These are phyloP conservation scores for Neurospora terricola DNA, from an alignment of 495 filamentous ascomycete genomes.

Conservation along the genomic window DNA sequence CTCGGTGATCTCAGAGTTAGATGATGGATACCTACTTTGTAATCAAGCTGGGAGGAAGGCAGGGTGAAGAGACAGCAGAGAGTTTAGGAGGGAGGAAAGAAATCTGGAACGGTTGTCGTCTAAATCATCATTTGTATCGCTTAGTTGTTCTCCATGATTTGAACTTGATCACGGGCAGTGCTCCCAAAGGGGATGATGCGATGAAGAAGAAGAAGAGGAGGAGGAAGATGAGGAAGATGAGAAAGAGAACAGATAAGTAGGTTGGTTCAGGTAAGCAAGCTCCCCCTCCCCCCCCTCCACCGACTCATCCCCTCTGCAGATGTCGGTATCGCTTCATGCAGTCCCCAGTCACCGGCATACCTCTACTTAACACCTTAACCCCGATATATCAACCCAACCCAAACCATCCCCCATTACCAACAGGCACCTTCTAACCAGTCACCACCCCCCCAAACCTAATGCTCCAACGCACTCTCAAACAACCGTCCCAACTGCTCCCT, in stretches of 20 bases:
- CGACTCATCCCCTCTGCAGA: not conserved
- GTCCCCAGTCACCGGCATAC: not conserved
- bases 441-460: slow-evolving; percentile 14
- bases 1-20: no score
- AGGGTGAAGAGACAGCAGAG: not conserved
- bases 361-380: not conserved
- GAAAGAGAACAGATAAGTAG: not conserved
- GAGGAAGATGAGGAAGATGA: not conserved
- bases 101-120: not conserved
- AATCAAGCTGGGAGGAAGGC: no score
- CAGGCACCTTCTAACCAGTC: not conserved
- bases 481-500: slow-evolving; percentile 37
- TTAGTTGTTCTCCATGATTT: not conserved
- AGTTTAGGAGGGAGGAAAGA: not conserved
- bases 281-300: not conserved
- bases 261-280: not conserved
- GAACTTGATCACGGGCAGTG: not conserved
- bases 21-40: no score
- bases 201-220: not conserved
- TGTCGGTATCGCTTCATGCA: not conserved
- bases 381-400: not conserved
- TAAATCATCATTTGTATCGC: not conserved
- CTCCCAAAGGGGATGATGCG: not conserved
- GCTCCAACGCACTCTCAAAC: slow-evolving; percentile 41
- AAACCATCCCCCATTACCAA: not conserved